Base-by-base conservation (phyloP, 148 eudicot species). In the Talinum fruticosum region DNA sequence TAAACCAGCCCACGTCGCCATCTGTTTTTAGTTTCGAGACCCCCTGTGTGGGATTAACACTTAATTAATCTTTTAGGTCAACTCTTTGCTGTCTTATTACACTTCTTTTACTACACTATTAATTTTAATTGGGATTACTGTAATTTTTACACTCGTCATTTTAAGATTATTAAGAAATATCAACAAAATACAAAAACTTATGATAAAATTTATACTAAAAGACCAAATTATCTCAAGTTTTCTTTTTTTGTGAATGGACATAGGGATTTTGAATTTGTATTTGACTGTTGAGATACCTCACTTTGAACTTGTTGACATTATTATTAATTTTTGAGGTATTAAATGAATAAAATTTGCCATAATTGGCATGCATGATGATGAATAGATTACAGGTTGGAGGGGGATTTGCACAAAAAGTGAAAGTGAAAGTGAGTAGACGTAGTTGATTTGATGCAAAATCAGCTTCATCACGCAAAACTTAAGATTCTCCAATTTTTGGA, bases 391-490 rank as follows among this genome's bases (percentile, higher is more conserved):
- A 51, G 57, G 57, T 51, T 51, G n/a, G 57, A 51, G 19, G 57
- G 23, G 57, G 34, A 57, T 66, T 47, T 51, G 35, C 54, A 8
- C 32, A 64, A 64, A 79, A 72, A 79, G 73, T 33, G 72, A 29
- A 6, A n/a, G n/a, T n/a, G n/a, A n/a, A 72, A 51, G 19, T 8
- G 2, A 32, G 19, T 35, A 37, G 34, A 35, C 6, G 23, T n/a
- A n/a, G n/a, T 15, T 51, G 57, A 51, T 51, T 72, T 33, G 38
- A 51, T 8, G 75, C 53, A 19, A 71, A 70, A 38, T 73, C 71
- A 26, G 71, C 71, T 71, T 78, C 1, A 61, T 78, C 71, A 72
- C 62, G 76, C 81, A 51, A 64, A 72, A 16, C 47, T 41, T 74
- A 64, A 72, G 81, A 78, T 47, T 72, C 81, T 45, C 38, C 33